Base-by-base conservation (phyloP, 2,329 filamentous ascomycete species). In the Pleoardoris graminearum region DNA sequence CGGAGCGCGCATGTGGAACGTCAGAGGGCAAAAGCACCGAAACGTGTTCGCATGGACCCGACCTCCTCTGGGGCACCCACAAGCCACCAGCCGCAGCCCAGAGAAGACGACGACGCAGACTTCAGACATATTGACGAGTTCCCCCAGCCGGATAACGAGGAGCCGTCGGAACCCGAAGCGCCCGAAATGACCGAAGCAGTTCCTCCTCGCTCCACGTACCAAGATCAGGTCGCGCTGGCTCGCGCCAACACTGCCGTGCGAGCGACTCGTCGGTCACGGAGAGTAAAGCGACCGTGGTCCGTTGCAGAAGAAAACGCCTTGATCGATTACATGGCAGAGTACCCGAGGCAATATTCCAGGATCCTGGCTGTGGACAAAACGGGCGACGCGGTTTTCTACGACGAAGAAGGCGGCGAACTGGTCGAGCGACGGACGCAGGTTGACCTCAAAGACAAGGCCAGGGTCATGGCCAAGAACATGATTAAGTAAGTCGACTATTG, bases 361-460 rank as follows among this genome's bases (percentile, higher is more conserved):
- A 82, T 88, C 39, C 35, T 67, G 4, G 37, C 50, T 19, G 30
- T 58, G n/a, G 69, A 72, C 43, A 30, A 39, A 6, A 37, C 53
- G 1, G 58, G 59, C 0, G 29, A 49, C 10, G 27, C 27, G 17
- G 10, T 66, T 38, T 66, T 8, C 48, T 73, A 17, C 61, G 41
- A 29, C 3, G 7, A 32, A 16, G 27, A 44, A n/a, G 17, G 32
- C 8, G 41, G 27, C 17, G n/a, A 32, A 27, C 19, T 29, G 41
- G 29, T 33, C 10, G 41, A 70, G 10, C 58, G 66, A 3, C 74
- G 83, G 2, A 73, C 67, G 5, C 80, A 85, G 53, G 80, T 82
- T 2, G 79, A 82, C 38, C 54, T 85, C 7, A 78, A 77, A 55
- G 76, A 78, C 39, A 77, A 77, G 54, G 75, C 68, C 11, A 62